Conservation (phyloP, 768 basidiomycete species). For the Postia placenta region DNA sequence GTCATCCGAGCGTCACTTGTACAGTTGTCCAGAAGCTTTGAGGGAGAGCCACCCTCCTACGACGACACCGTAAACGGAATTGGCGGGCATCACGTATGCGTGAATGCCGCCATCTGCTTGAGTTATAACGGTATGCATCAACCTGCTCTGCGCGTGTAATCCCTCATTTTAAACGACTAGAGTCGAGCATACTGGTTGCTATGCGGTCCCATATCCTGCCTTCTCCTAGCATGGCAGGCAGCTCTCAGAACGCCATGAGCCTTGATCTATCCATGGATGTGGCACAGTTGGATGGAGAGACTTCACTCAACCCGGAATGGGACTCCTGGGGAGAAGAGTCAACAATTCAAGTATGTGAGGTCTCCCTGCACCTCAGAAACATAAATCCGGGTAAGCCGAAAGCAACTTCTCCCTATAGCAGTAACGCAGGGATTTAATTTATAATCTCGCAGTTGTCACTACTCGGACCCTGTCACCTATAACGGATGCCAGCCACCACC, state of each 20-base stretch:
- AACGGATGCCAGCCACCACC: slow-evolving; percentile 26
- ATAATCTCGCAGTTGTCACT: slow-evolving; percentile 33
- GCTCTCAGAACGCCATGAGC: slow-evolving; percentile 33
- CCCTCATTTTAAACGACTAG: no score
- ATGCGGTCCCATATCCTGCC: slow-evolving; percentile 54
- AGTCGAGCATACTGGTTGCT: slow-evolving; percentile 54
- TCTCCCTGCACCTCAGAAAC: slow-evolving; percentile 46
- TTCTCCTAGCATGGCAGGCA: slow-evolving; percentile 15
- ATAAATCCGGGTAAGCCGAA: slow-evolving; percentile 34
- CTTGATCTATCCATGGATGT: slow-evolving; percentile 33
- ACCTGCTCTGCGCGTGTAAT: no score
- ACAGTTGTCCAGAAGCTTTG: slow-evolving; percentile 28
- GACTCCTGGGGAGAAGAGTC: slow-evolving; percentile 57
- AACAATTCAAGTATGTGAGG: slow-evolving; percentile 55
- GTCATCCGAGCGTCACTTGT: slow-evolving; percentile 44
- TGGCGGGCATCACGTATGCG: slow-evolving; percentile 41
- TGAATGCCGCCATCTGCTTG: slow-evolving; percentile 53
- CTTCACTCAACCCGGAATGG: slow-evolving; percentile 33
- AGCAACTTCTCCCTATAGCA: no score
- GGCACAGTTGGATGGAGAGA: slow-evolving; percentile 19
- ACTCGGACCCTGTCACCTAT: slow-evolving; percentile 43
- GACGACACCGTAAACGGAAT: slow-evolving; percentile 24
- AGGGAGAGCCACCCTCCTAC: not conserved
- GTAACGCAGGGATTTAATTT: no score
- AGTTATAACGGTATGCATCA: slow-evolving; percentile 51